Base-by-base conservation (phyloP, 441 rosid species). In the Erysimum cheiri region DNA sequence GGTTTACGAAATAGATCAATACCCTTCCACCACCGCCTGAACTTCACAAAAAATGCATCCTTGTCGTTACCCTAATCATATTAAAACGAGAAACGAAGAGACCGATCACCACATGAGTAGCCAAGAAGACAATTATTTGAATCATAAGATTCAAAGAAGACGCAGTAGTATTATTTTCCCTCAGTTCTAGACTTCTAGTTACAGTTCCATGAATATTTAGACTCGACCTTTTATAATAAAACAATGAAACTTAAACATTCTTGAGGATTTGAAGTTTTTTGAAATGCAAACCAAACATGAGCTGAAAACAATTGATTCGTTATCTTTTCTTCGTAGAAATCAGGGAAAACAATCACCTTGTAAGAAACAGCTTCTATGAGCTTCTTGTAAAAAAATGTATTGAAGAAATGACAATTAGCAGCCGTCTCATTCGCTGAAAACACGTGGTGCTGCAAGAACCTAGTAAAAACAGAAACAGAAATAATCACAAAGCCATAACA, bases 1-100 rank as follows among this genome's bases (percentile, higher is more conserved):
- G 98, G 88, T 83, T 89, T 95, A 72, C 88, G 82, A 74, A 95
- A 95, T 62, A 95, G 82, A 80, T 89, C 83, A 68, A 82, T 80
- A 69, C 95, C 97, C 81, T 80, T 90, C 99, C 97, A 95, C 99
- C 99, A 95, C 81, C 96, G 88, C 83, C 99, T 84, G 78, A 92
- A 89, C 87, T 81, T 95, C 44, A 79, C 71, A 83, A 92, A 92
- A 71, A 63, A 70, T 53, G 86, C 75, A 79, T 82, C 87, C 77
- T 82, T 88, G 83, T 84, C 79, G 41, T 64, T 69, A 41, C 79
- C 71, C 79, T 75, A 50, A 12, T 48, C 58, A 31, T 31, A 32
- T 32, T 33, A 31, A 64, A 64, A 57, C 46, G 65, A 33, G 57
- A 46, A 56, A 49, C n/a, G 22, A 31, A 57, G 71, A 31, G 43